phyloP scores from a whole-genome alignment of 306 rosid species.

The Quercus aquifolioides region DNA sequence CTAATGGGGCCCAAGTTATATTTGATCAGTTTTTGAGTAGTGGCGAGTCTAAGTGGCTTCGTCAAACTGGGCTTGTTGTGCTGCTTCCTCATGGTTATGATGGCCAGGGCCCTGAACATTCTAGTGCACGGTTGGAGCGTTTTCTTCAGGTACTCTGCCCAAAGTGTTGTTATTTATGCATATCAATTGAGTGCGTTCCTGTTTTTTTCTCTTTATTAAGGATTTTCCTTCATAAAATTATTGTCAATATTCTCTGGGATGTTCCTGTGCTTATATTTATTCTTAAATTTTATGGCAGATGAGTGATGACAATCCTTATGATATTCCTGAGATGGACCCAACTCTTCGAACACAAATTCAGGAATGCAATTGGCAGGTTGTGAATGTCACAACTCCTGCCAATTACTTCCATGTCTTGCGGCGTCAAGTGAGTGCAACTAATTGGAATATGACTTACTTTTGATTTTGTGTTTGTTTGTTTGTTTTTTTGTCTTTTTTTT shows the following conservation, averaged over 20 bases:
- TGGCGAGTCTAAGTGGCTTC: conserved; percentile 97
- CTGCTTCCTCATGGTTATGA: conserved; percentile 98
- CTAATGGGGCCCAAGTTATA: conserved; percentile 96
- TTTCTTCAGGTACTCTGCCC: conserved; percentile 69
- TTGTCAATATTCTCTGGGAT: not conserved
- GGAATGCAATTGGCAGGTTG: conserved; percentile 98
- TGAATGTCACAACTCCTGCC: conserved; percentile 95
- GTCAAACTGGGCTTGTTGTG: conserved; percentile 89
- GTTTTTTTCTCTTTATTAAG: not conserved
- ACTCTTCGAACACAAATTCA: conserved; percentile 93
- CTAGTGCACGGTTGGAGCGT: conserved; percentile 88
- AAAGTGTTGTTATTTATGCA: not conserved
- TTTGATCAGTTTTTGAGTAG: conserved; percentile 92
- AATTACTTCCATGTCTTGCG: conserved; percentile 96
- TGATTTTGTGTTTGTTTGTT: too few relatives aligned
- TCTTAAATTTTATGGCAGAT: conserved; percentile 60
- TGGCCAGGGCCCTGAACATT: conserved; percentile 99
- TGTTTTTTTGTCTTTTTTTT: not conserved
- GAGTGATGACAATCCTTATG: conserved; percentile 91
- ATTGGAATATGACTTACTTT: conserved; percentile 11
- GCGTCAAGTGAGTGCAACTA: conserved; percentile 68
- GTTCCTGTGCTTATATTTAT: conserved; percentile 11
- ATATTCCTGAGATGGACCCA: conserved; percentile 97
- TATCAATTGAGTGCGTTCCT: not conserved
- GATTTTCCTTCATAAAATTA: too few relatives aligned